Conservation (phyloP, 2,329 filamentous ascomycete genomes). For the Cadophora sp. region DNA sequence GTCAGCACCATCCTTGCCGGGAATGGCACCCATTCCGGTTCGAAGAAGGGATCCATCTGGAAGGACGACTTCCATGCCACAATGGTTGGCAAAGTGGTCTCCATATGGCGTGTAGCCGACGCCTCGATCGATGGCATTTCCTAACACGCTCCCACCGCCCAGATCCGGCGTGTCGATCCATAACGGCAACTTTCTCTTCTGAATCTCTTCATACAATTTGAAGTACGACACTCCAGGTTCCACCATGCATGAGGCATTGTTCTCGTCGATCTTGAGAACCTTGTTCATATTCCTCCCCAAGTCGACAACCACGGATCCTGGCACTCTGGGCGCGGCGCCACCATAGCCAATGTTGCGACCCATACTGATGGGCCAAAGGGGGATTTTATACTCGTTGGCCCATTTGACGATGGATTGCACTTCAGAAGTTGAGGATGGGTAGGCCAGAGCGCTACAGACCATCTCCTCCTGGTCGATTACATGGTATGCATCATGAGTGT, state of each 20-base stretch:
- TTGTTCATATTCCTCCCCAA: slow-evolving; percentile 53
- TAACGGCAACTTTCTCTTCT: slow-evolving; percentile 27
- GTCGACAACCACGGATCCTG: slow-evolving; percentile 51
- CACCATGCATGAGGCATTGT: slow-evolving; percentile 56
- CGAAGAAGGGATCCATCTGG: slow-evolving; percentile 52
- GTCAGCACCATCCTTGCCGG: slow-evolving; percentile 45
- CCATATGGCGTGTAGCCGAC: slow-evolving; percentile 54
- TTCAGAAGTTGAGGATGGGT: slow-evolving; percentile 52
- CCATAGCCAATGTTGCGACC: slow-evolving; percentile 60
- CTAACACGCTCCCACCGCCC: slow-evolving; percentile 52
- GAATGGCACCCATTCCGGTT: slow-evolving; percentile 55
- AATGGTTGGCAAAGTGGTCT: slow-evolving; percentile 51
- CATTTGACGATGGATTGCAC: slow-evolving; percentile 54
- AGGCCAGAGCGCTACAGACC: slow-evolving; percentile 51
- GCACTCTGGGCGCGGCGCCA: slow-evolving; percentile 58
- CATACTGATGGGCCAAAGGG: slow-evolving; percentile 56
- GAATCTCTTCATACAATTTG: slow-evolving; percentile 55
- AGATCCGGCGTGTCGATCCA: slow-evolving; percentile 43
- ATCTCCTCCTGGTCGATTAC: slow-evolving; percentile 51
- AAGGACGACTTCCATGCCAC: slow-evolving; percentile 52
- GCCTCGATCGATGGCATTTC: slow-evolving; percentile 53
- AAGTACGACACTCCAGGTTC: slow-evolving; percentile 62
- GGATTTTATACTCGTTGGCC: slow-evolving; percentile 53
- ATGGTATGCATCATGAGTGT: slow-evolving; percentile 52
- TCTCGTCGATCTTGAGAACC: slow-evolving; percentile 57